Percentiles rank a stretch among this genome's conserved stretches.
These are phyloP conservation scores for Vitis rotundifolia DNA, from an alignment of 164 flowering plant species.

Conservation along the genomic window DNA sequence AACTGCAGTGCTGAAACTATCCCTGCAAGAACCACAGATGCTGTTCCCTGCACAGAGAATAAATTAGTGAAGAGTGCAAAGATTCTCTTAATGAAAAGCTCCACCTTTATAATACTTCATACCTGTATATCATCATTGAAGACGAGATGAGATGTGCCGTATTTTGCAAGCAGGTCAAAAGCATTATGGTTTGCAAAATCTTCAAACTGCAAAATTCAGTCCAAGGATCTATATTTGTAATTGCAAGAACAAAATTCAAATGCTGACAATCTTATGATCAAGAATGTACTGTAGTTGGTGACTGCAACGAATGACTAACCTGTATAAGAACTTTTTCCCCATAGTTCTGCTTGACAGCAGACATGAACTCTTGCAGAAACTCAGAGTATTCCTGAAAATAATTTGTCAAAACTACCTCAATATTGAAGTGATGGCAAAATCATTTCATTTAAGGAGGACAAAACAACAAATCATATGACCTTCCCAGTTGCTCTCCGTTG, in stretches of 20 bases:
- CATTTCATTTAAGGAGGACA: background rate
- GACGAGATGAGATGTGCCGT: slow-evolving; percentile 70
- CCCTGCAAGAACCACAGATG: slow-evolving; percentile 92
- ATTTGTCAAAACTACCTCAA: background rate
- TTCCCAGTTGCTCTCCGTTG: slow-evolving; percentile 81
- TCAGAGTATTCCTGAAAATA: slow-evolving; percentile 69
- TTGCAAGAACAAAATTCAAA: background rate
- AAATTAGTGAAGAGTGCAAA: slow-evolving; percentile 8
- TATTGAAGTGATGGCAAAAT: background rate
- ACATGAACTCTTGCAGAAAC: slow-evolving; percentile 80
- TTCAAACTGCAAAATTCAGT: slow-evolving; percentile 61
- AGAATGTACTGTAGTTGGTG: background rate
- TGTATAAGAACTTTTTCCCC: slow-evolving; percentile 89
- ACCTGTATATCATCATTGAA: slow-evolving; percentile 99
- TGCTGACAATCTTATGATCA: background rate
- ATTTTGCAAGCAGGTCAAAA: slow-evolving; percentile 71
- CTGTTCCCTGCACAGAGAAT: slow-evolving; percentile 67
- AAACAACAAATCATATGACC: slow-evolving; percentile 28
- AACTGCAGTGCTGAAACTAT: slow-evolving; percentile 68
- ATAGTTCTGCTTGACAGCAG: slow-evolving; percentile 82
- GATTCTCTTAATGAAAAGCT: background rate
- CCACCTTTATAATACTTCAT: background rate
- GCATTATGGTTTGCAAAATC: slow-evolving; percentile 97
- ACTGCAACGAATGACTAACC: slow-evolving; percentile 33
- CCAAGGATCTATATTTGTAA: background rate